These are phyloP conservation scores for Alternaria dauci DNA, from an alignment of 2,329 filamentous ascomycete species.

Conservation along the genomic window DNA sequence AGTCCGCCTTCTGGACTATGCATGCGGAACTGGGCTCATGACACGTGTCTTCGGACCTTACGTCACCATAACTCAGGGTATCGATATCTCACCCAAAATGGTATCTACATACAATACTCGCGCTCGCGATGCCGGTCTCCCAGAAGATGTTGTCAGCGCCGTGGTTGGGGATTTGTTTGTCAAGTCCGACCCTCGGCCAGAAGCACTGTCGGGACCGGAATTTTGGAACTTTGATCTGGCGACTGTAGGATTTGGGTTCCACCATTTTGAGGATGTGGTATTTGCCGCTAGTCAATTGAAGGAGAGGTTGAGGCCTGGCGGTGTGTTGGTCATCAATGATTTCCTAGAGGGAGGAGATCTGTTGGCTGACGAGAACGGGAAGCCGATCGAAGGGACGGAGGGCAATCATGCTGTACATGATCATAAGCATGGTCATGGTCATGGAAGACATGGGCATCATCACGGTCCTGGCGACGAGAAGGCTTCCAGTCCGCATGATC, in stretches of 20 bases:
- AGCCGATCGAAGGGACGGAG: conserved; percentile 30
- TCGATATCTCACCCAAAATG: conserved; percentile 78
- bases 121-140: conserved; percentile 48
- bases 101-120: conserved; percentile 70
- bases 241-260: conserved; percentile 55
- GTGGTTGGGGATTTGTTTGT: conserved; percentile 50
- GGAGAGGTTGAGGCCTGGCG: conserved; percentile 69
- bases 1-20: conserved; percentile 48
- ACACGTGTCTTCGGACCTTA: conserved; percentile 67
- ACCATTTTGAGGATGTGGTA: conserved; percentile 66
- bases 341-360: conserved; percentile 65
- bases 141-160: conserved; percentile 31
- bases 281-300: conserved; percentile 67
- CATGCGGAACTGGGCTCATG: conserved; percentile 7
- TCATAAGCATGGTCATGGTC: conserved; percentile 34
- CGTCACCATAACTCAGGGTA: conserved; percentile 69
- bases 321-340: conserved; percentile 73
- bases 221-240: conserved; percentile 55
- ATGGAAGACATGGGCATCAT: conserved; percentile 20
- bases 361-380: conserved; percentile 37
- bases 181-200: conserved; percentile 30
- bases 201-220: conserved; percentile 34
- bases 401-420: conserved; percentile 36
- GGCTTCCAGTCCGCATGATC: conserved; percentile 5
- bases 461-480: conserved; percentile 12